Base-by-base conservation (phyloP, 2,329 filamentous ascomycete genomes). In the Lecanicillium sp. region DNA sequence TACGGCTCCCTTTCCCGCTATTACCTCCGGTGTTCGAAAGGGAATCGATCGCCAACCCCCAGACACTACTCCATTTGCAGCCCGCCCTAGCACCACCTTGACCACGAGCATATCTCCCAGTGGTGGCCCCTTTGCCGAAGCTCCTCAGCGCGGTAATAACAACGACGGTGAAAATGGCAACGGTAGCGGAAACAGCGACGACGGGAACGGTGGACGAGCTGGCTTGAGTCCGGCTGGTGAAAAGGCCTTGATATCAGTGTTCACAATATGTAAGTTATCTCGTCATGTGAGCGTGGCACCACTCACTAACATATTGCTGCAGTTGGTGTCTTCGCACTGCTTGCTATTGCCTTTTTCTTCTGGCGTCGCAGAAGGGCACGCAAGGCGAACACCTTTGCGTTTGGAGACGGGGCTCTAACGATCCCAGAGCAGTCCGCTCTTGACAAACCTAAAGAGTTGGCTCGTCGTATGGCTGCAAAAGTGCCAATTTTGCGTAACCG, bases 311-410 rank as follows among this genome's bases (percentile, higher is more conserved):
- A 14, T 15, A 11, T 25, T 25, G 22, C n/a, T n/a, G 17, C 19
- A 41, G 40, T 41, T n/a, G 32, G 19, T 2, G 31, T 43, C 9
- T 33, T 29, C 18, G 17, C 33, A 4, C 10, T 39, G 9, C 4
- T 36, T 27, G 33, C 19, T 12, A 5, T 43, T 14, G 36, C 11
- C 3, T 39, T 33, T 15, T 39, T 29, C 17, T 29, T 43, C 17
- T 39, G 32, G 36, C 41, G 41, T 18, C 37, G 29, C 17, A 19
- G 19, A 20, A 25, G 20, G 19, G 41, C 22, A 39, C 22, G 31
- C 22, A 31, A 33, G 14, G 34, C 27, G 12, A 30, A 33, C 12
- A 12, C n/a, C 17, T 11, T 25, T 12, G 27, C 32, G n/a, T 15
- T 20, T 31, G 17, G 17, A 15, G 32, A 20, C 13, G 18, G 20